Percentiles rank a stretch among this genome's conserved stretches.
Conservation (phyloP, 306 rosid genomes). For the Ammopiptanthus mongolicus region DNA sequence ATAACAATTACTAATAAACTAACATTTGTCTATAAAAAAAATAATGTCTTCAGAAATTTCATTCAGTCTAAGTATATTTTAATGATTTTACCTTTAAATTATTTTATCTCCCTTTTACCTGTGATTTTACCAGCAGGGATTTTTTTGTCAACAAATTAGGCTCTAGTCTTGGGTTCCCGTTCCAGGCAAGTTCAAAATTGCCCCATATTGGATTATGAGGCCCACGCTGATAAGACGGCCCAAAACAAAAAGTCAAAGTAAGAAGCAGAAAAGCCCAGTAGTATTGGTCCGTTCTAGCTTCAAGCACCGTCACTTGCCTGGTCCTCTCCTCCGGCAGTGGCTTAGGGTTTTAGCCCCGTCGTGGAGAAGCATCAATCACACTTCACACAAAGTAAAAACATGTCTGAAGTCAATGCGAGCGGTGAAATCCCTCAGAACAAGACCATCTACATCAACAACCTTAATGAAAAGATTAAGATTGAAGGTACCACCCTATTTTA, state of each 20-base stretch:
- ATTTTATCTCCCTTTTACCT: too few relatives aligned
- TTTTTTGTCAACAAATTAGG: too few relatives aligned
- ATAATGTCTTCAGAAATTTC: too few relatives aligned
- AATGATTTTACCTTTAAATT: too few relatives aligned
- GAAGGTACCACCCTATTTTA: constrained; percentile 41
- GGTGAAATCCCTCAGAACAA: constrained; percentile 50
- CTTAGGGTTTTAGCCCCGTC: constrained; percentile 22
- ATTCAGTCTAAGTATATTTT: too few relatives aligned
- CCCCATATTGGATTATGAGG: too few relatives aligned
- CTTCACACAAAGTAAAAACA: constrained; percentile 17
- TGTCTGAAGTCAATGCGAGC: constrained; percentile 61
- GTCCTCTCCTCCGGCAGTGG: constrained; percentile 13
- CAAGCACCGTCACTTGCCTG: background rate
- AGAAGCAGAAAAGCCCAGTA: constrained; percentile 2
- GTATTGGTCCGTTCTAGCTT: background rate
- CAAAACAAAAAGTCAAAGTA: background rate
- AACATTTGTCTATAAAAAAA: too few relatives aligned
- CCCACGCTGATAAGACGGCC: background rate
- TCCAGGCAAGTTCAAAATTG: too few relatives aligned
- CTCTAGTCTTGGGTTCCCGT: too few relatives aligned
- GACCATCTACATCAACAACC: constrained; percentile 95
- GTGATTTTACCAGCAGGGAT: too few relatives aligned
- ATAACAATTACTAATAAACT: too few relatives aligned
- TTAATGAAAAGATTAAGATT: constrained; percentile 91
- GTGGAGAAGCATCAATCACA: background rate